Evolutionary conservation across 176 grass and related monocot species (phyloP), one percentile per base, ranked within the genome.

Genomic region (Juncus inflexus): DNA sequence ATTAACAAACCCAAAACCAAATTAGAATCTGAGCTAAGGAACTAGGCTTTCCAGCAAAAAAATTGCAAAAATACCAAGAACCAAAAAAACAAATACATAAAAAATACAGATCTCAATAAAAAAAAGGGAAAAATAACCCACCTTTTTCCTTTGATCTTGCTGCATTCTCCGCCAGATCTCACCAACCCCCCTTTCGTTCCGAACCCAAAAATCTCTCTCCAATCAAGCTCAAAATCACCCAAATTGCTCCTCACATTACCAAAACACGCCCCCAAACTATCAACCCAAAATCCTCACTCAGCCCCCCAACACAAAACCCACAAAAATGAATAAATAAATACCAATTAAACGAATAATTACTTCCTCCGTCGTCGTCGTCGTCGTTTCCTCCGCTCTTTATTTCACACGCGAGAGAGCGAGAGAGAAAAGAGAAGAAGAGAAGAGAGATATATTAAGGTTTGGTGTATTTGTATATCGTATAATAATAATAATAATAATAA

Each of bases 81-180:
- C 72, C 4, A 78, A 7, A 28, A 58, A 42, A 35, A 43, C 42
- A 12, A 50, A 15, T 16, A 28, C 14, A 73, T 42, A 28, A 61
- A 60, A 76, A 15, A 35, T 45, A 52, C 35, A 60, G 70, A 72
- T 63, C 42, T 58, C 74, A 80, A 61, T 37, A 45, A 8, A 59
- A 42, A 83, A 69, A 54, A 58, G 12, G 7, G 53, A 42, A 83
- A 69, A 54, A 58, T 8, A 66, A 73, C 84, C 10, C 15, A 97
- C 94, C 94, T 97, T 91, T 79, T 92, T 97, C 45, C 75, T 83
- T 66, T 89, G 88, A 78, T 89, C 94, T 79, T 89, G 82, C 88
- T 97, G 88, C 88, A 97, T 97, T 81, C 77, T 77, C 62, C 42
- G 37, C 16, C 72, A 67, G 83, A 89, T 89, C 82, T 72, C 79